Base-by-base conservation (phyloP, 2,329 filamentous ascomycete species). In the Fusarium nisikadoi region DNA sequence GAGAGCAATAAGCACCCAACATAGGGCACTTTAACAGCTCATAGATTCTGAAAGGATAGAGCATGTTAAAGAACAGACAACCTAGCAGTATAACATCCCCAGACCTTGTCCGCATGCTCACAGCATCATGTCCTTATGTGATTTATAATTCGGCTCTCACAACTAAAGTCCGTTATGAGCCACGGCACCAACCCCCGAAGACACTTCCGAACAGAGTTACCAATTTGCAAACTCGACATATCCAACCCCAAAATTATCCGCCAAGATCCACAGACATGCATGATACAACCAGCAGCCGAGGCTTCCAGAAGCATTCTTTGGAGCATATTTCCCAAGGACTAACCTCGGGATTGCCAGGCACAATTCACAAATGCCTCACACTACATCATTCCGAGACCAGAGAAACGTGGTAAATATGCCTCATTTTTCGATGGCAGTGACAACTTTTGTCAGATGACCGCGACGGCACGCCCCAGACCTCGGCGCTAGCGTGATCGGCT, bases 401-500 rank as follows among this genome's bases (percentile, higher is more conserved):
- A n/a, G n/a, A 16, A 35, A 27, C 19, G 23, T 39, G 27, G 27
- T 6, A 23, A 36, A 64, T 52, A 52, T 52, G 39, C 56, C 61
- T 39, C 39, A 46, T 45, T 2, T n/a, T 3, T 10, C 17, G n/a
- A 13, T 14, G 38, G 45, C 42, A 29, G 29, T 7, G 23, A 31
- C 6, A 12, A 16, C 1, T n/a, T 50, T 27, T 35, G 39, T 62
- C 39, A 62, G 27, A 23, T 23, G n/a, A 42, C 38, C 27, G 20
- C 45, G 41, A 33, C 46, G 61, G 46, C n/a, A n/a, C n/a, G n/a
- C n/a, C n/a, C n/a, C n/a, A n/a, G n/a, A 27, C 9, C 39, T 39
- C 33, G 56, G 19, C 64, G 64, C 65, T 68, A 68, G 57, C 57
- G 57, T 68, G 64, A 68, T 64, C 65, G 65, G 65, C 35, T 6